A percentile compares a stretch with the other conserved stretches of the same genome.
Evolutionary conservation across 768 basidiomycete genomes (phyloP).

Genomic region (Termitomyces sp.): DNA sequence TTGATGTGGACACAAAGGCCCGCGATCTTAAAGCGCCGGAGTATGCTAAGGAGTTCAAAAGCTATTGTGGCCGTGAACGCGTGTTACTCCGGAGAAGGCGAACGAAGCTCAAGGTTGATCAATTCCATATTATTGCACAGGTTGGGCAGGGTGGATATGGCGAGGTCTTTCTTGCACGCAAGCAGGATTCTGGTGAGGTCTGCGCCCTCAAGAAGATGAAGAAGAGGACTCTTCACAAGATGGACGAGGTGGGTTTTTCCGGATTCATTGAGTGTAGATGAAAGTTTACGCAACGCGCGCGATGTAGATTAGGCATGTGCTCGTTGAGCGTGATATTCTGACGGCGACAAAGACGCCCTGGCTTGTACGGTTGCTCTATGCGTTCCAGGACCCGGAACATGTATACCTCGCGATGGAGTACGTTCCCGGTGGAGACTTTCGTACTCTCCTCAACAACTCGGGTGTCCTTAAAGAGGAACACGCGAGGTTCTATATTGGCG

Average conservation of each 20-base stretch:
- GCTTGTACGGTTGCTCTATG: constrained; percentile 92
- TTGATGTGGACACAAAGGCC: constrained; percentile 77
- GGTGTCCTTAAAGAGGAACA: constrained; percentile 98
- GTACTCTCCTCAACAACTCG: constrained; percentile 95
- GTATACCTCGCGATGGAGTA: constrained; percentile 99
- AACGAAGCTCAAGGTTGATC: constrained; percentile 88
- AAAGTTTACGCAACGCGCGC: background rate
- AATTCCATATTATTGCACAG: constrained; percentile 98
- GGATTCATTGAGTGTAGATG: no score
- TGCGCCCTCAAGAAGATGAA: constrained; percentile 98
- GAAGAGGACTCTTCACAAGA: constrained; percentile 92
- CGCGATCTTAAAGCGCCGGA: constrained; percentile 59
- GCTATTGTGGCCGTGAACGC: constrained; percentile 92
- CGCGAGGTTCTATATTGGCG: constrained; percentile 93
- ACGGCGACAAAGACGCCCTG: constrained; percentile 97
- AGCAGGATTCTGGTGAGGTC: constrained; percentile 93
- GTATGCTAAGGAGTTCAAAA: constrained; percentile 80
- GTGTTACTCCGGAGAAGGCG: constrained; percentile 90
- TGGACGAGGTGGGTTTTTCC: constrained; percentile 81
- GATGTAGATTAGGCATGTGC: constrained; percentile 89
- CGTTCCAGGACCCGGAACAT: constrained; percentile 89
- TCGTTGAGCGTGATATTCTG: constrained; percentile 96
- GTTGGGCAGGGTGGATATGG: constrained; percentile 99
- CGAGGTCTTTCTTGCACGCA: constrained; percentile 93
- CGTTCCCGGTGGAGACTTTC: constrained; percentile 97